Evolutionary conservation across 495 filamentous ascomycete genomes (phyloP), one percentile per base, ranked within the genome.

Genomic region (Darksidea phi): DNA sequence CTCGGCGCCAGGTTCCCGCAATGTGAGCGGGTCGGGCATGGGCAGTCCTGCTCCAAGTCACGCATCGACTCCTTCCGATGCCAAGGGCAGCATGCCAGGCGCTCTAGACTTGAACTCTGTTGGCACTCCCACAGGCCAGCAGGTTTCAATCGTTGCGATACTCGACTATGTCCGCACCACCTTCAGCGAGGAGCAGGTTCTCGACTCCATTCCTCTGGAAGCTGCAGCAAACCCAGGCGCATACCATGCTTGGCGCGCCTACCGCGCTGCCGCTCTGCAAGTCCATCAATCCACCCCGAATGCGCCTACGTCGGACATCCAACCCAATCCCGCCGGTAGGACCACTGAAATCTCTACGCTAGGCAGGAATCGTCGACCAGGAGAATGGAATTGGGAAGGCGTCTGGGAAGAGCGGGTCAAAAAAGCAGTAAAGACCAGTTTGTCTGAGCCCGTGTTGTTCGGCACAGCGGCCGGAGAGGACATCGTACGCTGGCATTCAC

Each of bases 371-470:
- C 81, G 85, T 49, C 79, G 80, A 25, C 88, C 88, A 1, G 88
- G 86, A 13, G 88, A 94, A 59, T 96, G 91, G 91, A 93, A 92
- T 71, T 96, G 91, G 91, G 90, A 95, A 72, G 91, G 91, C 0
- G 91, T 96, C 7, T 96, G 91, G 91, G 88, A 90, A 62, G 83
- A 89, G 55, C 80, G 91, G 36, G 90, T 92, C 1, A 86, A 83
- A 70, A 85, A 83, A 71, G 88, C 88, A 26, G 81, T 95, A 23
- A 80, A 87, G 48, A 80, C 78, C n/a, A 92, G 89, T 70, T 74
- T 86, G 53, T 87, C 88, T 2, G 91, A 96, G 61, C 74, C 83
- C 4, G 86, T 87, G 15, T 71, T 96, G 48, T 96, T 83, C 76
- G 89, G 89, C 23, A 78, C 77, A 12, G 32, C 32, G 24, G 51